Conservation (phyloP, 331 rosid species). For the Quercus lobata region DNA sequence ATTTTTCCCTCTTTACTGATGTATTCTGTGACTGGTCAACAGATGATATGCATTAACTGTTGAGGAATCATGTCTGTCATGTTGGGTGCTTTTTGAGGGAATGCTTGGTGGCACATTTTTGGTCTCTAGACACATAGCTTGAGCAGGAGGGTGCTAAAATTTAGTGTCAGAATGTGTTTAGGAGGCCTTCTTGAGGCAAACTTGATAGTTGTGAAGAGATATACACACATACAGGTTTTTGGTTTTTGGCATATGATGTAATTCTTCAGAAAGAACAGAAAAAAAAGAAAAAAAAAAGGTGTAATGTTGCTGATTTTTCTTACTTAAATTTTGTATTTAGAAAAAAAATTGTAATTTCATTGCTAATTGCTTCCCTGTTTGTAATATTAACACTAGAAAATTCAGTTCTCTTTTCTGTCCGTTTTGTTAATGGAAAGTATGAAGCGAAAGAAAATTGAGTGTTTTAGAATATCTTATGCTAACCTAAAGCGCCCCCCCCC, state of each 20-base stretch:
- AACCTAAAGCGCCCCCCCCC: no score
- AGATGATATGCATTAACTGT: neutral
- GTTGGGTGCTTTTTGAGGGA: neutral
- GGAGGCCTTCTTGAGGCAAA: constrained; percentile 9
- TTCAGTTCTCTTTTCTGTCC: neutral
- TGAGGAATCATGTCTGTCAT: neutral
- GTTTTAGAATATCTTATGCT: no score
- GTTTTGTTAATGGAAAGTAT: neutral
- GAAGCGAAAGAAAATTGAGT: neutral
- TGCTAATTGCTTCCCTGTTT: neutral
- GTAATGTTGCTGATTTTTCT: constrained; percentile 1
- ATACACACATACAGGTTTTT: neutral
- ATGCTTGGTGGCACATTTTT: neutral
- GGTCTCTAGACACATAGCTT: neutral
- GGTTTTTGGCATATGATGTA: constrained; percentile 15
- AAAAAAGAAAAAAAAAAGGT: neutral
- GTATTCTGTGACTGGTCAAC: constrained; percentile 18
- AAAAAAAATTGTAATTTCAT: neutral
- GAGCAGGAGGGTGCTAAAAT: constrained; percentile 9
- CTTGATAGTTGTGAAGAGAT: constrained; percentile 9
- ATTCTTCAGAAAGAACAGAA: constrained; percentile 18
- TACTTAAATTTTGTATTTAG: constrained; percentile 1
- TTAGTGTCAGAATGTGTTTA: constrained; percentile 17
- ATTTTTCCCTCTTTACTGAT: constrained; percentile 14
- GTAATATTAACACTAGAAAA: neutral